Base-by-base conservation (phyloP, 2,329 filamentous ascomycete species). In the Huntiella abstrusa region DNA sequence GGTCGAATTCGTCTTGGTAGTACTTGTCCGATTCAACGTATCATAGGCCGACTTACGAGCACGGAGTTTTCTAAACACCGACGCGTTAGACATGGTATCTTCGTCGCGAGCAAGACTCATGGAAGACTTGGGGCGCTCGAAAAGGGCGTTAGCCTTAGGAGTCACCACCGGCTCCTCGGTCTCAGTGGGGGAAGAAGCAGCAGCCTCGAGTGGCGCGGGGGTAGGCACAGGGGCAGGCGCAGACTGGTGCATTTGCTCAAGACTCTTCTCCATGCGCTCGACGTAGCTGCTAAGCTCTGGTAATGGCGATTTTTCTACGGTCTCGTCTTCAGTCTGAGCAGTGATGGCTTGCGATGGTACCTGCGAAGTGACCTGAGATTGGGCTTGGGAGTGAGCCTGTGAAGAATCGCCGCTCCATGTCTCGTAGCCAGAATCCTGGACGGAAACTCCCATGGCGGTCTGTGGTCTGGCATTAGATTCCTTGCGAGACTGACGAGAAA, bases 261-360 rank as follows among this genome's bases (percentile, higher is more conserved):
- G 63, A 33, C 84, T 76, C 52, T 74, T 81, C 58, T 96, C 88
- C 86, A 96, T 95, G 42, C 86, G 75, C 55, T 91, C 77, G 4
- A 93, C 85, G 55, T 95, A 95, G 55, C 82, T 87, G 57, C 77
- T 82, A 8, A 94, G 66, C 54, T 87, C 76, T 13, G 83, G 80
- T 3, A 77, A 72, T 1, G 74, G 68, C 36, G 70, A 48, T 13
- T 52, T 51, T 28, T 49, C 48, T 8, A 49, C 28, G 3, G 44
- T 35, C n/a, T 36, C 32, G n/a, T 49, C 39, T 33, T 49, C 47
- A 12, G 34, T 33, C 22, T 19, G 40, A n/a, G 4, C 7, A 3
- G 12, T 32, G 17, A 32, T 38, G 17, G 32, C 28, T 36, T 46
- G 44, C 33, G 44, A 46, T n/a, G 40, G 44, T 11, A 34, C 33